Conservation (phyloP, 441 rosid species). For the Manihot esculenta region DNA sequence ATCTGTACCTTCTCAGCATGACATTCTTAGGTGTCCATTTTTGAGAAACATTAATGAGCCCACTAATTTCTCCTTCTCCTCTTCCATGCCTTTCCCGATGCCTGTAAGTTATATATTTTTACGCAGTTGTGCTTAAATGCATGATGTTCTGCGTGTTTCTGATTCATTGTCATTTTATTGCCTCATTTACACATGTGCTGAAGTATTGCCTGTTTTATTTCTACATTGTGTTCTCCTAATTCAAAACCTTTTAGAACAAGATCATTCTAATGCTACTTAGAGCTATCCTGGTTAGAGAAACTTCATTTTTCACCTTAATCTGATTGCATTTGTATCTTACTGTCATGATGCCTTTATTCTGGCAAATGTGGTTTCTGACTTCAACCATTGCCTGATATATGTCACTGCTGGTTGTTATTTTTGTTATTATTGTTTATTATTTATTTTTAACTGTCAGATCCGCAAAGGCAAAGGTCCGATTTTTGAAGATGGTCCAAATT, state of each 20-base stretch:
- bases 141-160: background rate
- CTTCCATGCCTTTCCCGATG: slow-evolving; percentile 48
- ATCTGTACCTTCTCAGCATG: slow-evolving; percentile 44
- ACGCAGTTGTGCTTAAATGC: background rate
- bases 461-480: slow-evolving; percentile 71
- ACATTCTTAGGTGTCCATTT: slow-evolving; percentile 72
- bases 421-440: background rate
- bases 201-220: background rate
- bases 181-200: background rate
- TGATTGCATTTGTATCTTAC: background rate
- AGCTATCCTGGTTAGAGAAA: slow-evolving; percentile 1
- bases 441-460: slow-evolving; percentile 26
- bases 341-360: too few relatives aligned
- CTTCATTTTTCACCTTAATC: background rate
- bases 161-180: background rate
- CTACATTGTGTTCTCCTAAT: background rate
- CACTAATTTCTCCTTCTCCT: slow-evolving; percentile 63
- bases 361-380: too few relatives aligned
- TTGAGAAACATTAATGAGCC: slow-evolving; percentile 82
- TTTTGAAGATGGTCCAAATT: slow-evolving; percentile 82
- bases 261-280: background rate
- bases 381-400: too few relatives aligned
- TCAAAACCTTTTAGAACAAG: background rate
- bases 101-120: slow-evolving; percentile 40
- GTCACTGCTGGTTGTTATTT: background rate